These are phyloP conservation scores for Codiaeum variegatum DNA, from an alignment of 441 rosid genomes.

Conservation along the genomic window DNA sequence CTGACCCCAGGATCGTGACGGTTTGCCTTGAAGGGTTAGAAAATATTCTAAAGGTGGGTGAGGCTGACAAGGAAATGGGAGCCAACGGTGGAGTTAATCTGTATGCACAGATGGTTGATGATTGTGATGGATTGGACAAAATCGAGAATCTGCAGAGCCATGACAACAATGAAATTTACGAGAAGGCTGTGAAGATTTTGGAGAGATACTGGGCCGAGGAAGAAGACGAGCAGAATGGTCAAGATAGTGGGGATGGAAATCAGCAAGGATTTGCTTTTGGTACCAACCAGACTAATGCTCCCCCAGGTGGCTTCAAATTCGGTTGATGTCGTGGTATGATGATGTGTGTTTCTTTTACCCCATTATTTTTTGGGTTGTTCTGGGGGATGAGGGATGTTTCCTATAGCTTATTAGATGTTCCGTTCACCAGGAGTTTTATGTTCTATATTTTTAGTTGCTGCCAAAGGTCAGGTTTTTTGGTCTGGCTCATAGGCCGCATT, in stretches of 20 bases:
- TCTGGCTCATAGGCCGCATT: conserved; percentile 14
- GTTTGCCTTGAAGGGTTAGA: conserved; percentile 82
- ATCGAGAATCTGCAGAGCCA: conserved; percentile 68
- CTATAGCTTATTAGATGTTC: conserved; percentile 3
- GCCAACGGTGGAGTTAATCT: conserved; percentile 46
- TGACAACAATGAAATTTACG: conserved; percentile 65
- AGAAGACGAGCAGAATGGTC: conserved; percentile 55
- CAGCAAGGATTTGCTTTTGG: conserved; percentile 19
- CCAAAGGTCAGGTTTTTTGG: conserved; percentile 21
- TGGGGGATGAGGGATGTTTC: not conserved
- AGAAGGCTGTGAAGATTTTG: conserved; percentile 72
- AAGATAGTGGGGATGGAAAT: conserved; percentile 45
- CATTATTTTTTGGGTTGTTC: too few relatives aligned
- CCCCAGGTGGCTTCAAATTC: conserved; percentile 72
- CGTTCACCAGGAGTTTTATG: not conserved
- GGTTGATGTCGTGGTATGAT: conserved; percentile 26
- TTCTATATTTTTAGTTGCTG: not conserved
- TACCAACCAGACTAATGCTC: conserved; percentile 25
- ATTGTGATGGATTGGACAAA: conserved; percentile 67
- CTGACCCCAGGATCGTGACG: conserved; percentile 75
- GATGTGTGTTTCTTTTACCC: not conserved
- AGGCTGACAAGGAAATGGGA: conserved; percentile 55
- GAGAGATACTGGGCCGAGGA: conserved; percentile 82
- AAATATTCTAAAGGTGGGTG: conserved; percentile 81
- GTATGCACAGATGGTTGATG: conserved; percentile 72